Evolutionary conservation across 148 eudicot genomes (phyloP).

Genomic region (Rheum nobile): DNA sequence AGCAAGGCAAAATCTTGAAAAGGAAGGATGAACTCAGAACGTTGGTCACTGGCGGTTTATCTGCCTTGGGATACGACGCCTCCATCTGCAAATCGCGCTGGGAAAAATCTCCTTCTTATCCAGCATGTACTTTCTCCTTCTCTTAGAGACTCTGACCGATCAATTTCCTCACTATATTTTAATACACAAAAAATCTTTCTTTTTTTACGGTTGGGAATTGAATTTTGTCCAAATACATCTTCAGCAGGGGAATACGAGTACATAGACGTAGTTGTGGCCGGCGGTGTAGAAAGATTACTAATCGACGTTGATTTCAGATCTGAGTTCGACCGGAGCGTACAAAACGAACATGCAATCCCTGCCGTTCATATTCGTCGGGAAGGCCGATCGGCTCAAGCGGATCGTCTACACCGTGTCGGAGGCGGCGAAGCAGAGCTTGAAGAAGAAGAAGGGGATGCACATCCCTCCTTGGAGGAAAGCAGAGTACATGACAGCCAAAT

Average conservation of each 20-base stretch:
- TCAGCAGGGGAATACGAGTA: slow-evolving; percentile 23
- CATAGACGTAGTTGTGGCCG: slow-evolving; percentile 22
- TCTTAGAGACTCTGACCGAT: not conserved
- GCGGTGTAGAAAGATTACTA: slow-evolving; percentile 25
- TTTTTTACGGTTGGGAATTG: not conserved
- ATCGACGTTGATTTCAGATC: slow-evolving; percentile 55
- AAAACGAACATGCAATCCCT: slow-evolving; percentile 32
- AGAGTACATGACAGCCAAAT: slow-evolving; percentile 41
- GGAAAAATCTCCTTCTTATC: slow-evolving; percentile 42
- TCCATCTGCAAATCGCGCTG: slow-evolving; percentile 56
- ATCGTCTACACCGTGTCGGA: slow-evolving; percentile 30
- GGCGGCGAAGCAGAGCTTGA: slow-evolving; percentile 37
- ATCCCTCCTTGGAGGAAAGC: slow-evolving; percentile 55
- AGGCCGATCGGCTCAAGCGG: slow-evolving; percentile 29
- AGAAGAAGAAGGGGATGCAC: slow-evolving; percentile 56
- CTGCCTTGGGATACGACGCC: slow-evolving; percentile 33
- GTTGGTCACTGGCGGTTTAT: slow-evolving; percentile 28
- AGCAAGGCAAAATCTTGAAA: slow-evolving; percentile 38
- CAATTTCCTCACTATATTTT: not conserved
- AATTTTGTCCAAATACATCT: not conserved
- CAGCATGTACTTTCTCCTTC: slow-evolving; percentile 31
- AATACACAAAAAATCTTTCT: not conserved
- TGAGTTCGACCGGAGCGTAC: slow-evolving; percentile 41
- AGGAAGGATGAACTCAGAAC: slow-evolving; percentile 39
- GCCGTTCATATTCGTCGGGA: slow-evolving; percentile 56